Evolutionary conservation across 83 land plant species (phyloP).

Genomic region (Larix sibirica): DNA sequence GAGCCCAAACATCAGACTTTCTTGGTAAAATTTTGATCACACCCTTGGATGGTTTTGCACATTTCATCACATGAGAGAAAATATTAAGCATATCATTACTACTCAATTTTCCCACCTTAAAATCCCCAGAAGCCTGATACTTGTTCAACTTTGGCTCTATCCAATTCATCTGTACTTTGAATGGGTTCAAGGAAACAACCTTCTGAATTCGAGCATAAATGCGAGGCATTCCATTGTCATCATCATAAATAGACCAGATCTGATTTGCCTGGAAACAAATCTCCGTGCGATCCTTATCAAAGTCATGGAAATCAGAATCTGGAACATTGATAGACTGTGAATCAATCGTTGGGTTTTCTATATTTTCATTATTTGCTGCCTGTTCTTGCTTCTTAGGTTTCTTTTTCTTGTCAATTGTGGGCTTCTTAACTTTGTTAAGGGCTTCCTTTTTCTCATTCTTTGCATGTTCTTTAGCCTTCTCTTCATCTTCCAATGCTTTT

Average conservation of each 20-base stretch:
- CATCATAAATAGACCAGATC: slow-evolving; percentile 86
- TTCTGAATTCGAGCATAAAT: slow-evolving; percentile 61
- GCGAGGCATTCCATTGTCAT: slow-evolving; percentile 93
- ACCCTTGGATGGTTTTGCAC: slow-evolving; percentile 33
- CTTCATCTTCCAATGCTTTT: slow-evolving; percentile 3
- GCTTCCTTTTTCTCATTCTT: slow-evolving; percentile 19
- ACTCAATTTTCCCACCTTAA: slow-evolving; percentile 45
- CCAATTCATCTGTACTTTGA: slow-evolving; percentile 54
- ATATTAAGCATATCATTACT: slow-evolving; percentile 37
- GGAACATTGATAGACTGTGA: slow-evolving; percentile 57
- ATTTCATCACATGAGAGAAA: slow-evolving; percentile 72
- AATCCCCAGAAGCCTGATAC: slow-evolving; percentile 68
- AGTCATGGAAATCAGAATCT: slow-evolving; percentile 80
- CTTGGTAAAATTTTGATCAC: slow-evolving; percentile 56
- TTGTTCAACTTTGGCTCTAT: slow-evolving; percentile 52
- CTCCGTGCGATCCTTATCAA: slow-evolving; percentile 78
- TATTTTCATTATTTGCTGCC: slow-evolving; percentile 1
- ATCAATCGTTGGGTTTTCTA: not conserved
- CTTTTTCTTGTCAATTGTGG: not conserved
- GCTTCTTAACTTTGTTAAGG: not conserved
- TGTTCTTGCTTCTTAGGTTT: slow-evolving; percentile 13
- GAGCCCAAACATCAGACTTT: slow-evolving; percentile 77
- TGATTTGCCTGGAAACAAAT: slow-evolving; percentile 65
- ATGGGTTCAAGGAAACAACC: slow-evolving; percentile 60
- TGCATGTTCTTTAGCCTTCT: slow-evolving; percentile 11